phyloP scores from a whole-genome alignment of 2,329 filamentous ascomycete genomes.

The Thielaviopsis ethacetica region DNA sequence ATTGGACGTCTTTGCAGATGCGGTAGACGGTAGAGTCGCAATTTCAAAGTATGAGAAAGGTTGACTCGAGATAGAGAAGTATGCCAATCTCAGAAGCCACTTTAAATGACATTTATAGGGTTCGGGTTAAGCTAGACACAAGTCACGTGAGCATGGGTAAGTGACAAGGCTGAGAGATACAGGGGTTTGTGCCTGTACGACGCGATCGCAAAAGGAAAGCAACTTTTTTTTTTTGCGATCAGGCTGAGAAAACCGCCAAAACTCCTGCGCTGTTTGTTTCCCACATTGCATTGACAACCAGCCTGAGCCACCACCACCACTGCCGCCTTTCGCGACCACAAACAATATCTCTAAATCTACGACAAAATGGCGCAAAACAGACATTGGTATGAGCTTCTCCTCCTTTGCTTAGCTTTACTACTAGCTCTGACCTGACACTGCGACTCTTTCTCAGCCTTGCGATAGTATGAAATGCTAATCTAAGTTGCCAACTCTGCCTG shows the following conservation, averaged over 20 bases:
- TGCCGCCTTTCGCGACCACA: background rate
- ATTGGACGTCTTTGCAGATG: background rate
- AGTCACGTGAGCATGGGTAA: background rate
- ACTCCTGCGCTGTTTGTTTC: background rate
- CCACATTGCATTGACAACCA: background rate
- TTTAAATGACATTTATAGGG: too few relatives aligned
- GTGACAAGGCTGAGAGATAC: background rate
- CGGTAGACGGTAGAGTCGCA: too few relatives aligned
- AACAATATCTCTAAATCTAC: background rate
- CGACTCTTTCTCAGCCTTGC: background rate
- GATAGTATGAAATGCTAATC: conserved; percentile 13
- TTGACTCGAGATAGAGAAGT: too few relatives aligned
- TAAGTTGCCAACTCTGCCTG: conserved; percentile 12
- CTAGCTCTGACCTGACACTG: background rate
- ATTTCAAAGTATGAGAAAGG: too few relatives aligned
- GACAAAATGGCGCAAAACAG: conserved; percentile 48
- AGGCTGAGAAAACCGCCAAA: background rate
- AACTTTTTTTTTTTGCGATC: background rate
- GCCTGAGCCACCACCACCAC: background rate
- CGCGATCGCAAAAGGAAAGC: background rate
- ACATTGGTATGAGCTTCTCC: conserved; percentile 50
- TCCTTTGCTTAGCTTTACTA: background rate
- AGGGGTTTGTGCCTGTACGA: background rate
- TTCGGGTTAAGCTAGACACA: background rate
- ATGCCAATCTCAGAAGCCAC: too few relatives aligned